A percentile compares a stretch with the other conserved stretches of the same genome.
Conservation (phyloP, 2,329 filamentous ascomycete genomes). For the Aspergillus awamori region DNA sequence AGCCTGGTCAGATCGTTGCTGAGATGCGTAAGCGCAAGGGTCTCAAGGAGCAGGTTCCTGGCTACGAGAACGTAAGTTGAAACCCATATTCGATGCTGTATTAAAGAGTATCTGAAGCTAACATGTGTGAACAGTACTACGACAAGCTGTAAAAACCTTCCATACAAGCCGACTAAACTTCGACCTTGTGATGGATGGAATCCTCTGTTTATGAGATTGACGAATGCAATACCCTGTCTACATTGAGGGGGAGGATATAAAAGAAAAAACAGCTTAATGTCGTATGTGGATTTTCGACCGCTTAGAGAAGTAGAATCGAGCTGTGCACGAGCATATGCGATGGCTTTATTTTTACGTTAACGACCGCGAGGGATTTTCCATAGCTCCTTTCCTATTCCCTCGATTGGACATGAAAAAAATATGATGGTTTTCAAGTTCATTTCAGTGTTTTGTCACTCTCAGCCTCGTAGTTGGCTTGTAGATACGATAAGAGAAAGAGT, state of each 20-base stretch:
- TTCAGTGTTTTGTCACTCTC: neutral
- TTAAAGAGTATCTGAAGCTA: conserved; percentile 18
- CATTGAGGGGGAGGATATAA: conserved; percentile 30
- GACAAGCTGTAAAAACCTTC: conserved; percentile 84
- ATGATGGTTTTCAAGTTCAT: conserved; percentile 24
- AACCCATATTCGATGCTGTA: neutral
- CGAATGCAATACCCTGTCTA: conserved; percentile 44
- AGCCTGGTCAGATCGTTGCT: conserved; percentile 80
- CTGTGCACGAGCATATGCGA: conserved; percentile 32
- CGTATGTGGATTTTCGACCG: conserved; percentile 35
- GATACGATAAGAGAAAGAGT: no score
- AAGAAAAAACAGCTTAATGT: conserved; percentile 33
- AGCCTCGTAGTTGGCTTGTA: neutral
- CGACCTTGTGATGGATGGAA: conserved; percentile 37
- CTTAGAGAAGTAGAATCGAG: conserved; percentile 37
- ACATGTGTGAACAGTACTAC: conserved; percentile 71
- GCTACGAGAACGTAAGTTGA: conserved; percentile 87
- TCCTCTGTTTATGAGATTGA: conserved; percentile 48
- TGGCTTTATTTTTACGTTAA: conserved; percentile 35
- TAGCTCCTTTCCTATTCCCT: conserved; percentile 28
- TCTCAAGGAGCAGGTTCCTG: conserved; percentile 94
- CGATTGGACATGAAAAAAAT: conserved; percentile 37
- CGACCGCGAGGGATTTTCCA: conserved; percentile 33
- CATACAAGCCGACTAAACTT: conserved; percentile 48
- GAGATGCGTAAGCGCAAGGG: conserved; percentile 99